Conservation (phyloP, 768 basidiomycete species). For the Boletus sp. region DNA sequence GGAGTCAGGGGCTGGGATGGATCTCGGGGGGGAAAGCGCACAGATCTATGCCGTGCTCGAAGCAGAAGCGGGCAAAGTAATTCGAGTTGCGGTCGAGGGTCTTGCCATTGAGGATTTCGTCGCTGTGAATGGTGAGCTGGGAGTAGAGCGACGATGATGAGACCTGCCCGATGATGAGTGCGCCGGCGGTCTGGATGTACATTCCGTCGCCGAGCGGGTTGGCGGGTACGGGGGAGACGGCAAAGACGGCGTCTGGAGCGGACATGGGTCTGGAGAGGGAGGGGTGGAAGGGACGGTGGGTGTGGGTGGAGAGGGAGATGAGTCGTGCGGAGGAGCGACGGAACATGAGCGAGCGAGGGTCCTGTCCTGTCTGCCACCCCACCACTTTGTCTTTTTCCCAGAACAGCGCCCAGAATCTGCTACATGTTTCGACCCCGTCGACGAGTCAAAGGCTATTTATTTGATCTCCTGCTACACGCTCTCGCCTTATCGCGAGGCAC, state of each 20-base stretch:
- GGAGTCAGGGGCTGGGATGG: background rate
- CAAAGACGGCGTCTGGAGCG: background rate
- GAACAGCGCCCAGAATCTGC: no score
- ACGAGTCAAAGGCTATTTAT: no score
- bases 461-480: no score
- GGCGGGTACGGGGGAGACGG: background rate
- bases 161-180: conserved; percentile 70
- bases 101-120: conserved; percentile 92
- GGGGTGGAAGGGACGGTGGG: background rate
- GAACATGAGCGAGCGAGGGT: conserved; percentile 5
- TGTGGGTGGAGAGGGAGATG: background rate
- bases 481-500: no score
- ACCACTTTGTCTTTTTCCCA: no score
- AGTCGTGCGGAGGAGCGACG: conserved; percentile 10
- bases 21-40: conserved; percentile 29
- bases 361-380: no score
- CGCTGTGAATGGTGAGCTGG: conserved; percentile 39
- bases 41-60: conserved; percentile 83
- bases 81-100: conserved; percentile 81
- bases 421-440: no score
- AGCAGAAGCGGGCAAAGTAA: conserved; percentile 85
- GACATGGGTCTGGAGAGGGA: background rate
- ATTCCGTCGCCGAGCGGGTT: background rate
- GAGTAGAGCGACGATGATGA: fast-evolving
- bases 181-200: conserved; percentile 68